Conservation (phyloP, 345 rosid species). For the Hibiscus trionum region DNA sequence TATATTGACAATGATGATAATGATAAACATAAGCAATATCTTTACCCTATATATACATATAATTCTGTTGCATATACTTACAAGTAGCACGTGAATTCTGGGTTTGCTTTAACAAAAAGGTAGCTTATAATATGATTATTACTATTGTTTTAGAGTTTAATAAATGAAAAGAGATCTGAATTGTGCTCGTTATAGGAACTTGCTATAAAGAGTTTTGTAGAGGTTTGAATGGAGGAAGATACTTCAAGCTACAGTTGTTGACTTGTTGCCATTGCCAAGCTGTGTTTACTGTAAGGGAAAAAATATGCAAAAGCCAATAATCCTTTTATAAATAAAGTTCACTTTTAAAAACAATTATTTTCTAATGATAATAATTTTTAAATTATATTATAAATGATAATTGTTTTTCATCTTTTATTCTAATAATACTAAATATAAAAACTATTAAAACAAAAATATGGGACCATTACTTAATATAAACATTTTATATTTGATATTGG, state of each 20-base stretch:
- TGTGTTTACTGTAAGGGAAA: neutral
- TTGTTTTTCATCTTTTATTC: too few relatives aligned
- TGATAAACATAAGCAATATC: constrained; percentile 14
- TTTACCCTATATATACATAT: constrained; percentile 5
- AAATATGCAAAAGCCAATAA: neutral
- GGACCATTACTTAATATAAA: too few relatives aligned
- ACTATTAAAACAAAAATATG: too few relatives aligned
- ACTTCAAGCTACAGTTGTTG: neutral
- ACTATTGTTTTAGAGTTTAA: too few relatives aligned
- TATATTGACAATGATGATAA: neutral
- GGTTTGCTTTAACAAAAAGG: constrained; percentile 22
- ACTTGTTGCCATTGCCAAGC: neutral
- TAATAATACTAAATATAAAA: too few relatives aligned
- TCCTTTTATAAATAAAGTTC: neutral
- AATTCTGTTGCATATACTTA: constrained; percentile 24
- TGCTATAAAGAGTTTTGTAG: neutral
- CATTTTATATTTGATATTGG: too few relatives aligned
- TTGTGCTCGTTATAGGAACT: neutral
- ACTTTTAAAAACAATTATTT: too few relatives aligned
- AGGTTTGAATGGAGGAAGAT: constrained; percentile 1
- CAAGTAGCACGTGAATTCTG: constrained; percentile 38
- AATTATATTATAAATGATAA: too few relatives aligned
- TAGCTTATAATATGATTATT: neutral
- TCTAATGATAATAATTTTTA: too few relatives aligned
- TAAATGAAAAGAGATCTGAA: neutral